These are phyloP conservation scores for Pseudisothecium myosuroides DNA, from an alignment of 225 moss, liverwort and hornwort species.

Conservation along the genomic window DNA sequence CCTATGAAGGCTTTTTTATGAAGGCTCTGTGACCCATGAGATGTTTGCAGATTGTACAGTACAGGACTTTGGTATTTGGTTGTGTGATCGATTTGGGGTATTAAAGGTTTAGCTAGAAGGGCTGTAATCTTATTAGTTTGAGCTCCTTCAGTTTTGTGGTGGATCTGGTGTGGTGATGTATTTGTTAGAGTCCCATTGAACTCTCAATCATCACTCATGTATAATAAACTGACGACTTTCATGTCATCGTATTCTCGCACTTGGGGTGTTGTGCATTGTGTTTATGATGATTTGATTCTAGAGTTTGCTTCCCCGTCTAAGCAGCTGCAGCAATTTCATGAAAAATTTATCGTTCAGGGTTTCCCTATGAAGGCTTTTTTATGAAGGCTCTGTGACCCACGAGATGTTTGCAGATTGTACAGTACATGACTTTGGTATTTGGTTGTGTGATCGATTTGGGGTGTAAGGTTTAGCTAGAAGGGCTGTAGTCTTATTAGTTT, in stretches of 20 bases:
- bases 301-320: slow-evolving; percentile 30
- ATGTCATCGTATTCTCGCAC: neutral
- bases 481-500: neutral
- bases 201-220: neutral
- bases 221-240: neutral
- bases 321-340: neutral
- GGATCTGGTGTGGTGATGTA: neutral
- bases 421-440: neutral
- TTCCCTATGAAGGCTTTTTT: neutral
- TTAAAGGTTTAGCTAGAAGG: neutral
- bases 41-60: neutral
- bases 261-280: neutral
- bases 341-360: neutral
- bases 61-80: neutral
- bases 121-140: neutral
- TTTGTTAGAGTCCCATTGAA: neutral
- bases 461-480: neutral
- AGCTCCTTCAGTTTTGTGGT: neutral
- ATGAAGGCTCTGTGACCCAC: neutral
- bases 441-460: neutral
- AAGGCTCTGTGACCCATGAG: neutral
- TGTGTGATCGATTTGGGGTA: neutral
- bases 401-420: neutral
- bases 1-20: neutral
- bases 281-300: neutral